Conservation (phyloP, 106 monocot genomes). For the Xerophyta viscosa region DNA sequence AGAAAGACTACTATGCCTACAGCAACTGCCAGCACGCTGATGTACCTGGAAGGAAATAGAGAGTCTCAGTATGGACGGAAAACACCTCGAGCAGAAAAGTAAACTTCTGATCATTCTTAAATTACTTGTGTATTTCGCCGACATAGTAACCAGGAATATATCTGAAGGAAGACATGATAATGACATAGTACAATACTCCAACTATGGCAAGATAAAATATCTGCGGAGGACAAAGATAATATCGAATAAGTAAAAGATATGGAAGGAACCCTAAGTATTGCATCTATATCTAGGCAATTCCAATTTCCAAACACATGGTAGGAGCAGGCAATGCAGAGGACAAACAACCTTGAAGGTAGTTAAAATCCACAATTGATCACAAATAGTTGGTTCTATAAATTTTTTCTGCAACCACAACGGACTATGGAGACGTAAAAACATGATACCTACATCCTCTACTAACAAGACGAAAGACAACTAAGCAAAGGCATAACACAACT, state of each 20-base stretch:
- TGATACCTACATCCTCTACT: too few species aligned
- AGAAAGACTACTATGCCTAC: slow-evolving; percentile 67
- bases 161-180: slow-evolving; percentile 72
- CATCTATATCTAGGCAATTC: too few species aligned
- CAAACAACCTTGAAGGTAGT: too few species aligned
- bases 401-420: too few species aligned
- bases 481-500: too few species aligned
- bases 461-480: too few species aligned
- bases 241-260: background rate
- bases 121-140: slow-evolving; percentile 63
- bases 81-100: background rate
- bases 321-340: too few species aligned
- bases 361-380: too few species aligned
- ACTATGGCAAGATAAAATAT: slow-evolving; percentile 68
- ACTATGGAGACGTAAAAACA: too few species aligned
- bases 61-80: slow-evolving; percentile 1
- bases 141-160: slow-evolving; percentile 88
- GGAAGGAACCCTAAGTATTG: too few species aligned
- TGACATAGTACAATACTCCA: slow-evolving; percentile 58
- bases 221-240: slow-evolving; percentile 34
- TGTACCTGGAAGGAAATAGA: slow-evolving; percentile 46
- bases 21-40: slow-evolving; percentile 57
- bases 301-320: too few species aligned
- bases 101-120: slow-evolving; percentile 1
- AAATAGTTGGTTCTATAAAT: too few species aligned